phyloP scores from a whole-genome alignment of 2,329 filamentous ascomycete genomes.

The Ilyonectria destructans region DNA sequence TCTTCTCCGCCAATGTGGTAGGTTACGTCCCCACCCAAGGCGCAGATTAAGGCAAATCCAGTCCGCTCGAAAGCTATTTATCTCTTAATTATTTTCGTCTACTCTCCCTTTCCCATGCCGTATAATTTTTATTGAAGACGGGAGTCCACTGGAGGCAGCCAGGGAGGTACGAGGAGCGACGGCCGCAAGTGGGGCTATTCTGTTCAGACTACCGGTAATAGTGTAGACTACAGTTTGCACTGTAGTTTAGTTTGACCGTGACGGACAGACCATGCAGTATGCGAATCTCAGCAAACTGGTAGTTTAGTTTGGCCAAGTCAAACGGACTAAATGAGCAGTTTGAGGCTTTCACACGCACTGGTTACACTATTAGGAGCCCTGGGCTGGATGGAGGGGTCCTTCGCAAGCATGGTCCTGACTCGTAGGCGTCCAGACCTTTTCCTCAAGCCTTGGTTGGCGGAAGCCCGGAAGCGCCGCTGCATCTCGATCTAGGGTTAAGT shows the following conservation, averaged over 20 bases:
- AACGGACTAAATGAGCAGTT: neutral
- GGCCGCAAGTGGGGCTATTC: neutral
- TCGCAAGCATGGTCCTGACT: too few species aligned
- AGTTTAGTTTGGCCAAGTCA: neutral
- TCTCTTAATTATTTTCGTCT: constrained; percentile 1
- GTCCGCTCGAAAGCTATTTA: neutral
- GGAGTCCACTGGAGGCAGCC: neutral
- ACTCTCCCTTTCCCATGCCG: neutral
- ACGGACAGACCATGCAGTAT: too few species aligned
- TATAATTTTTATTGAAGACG: neutral
- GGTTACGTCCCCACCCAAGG: neutral
- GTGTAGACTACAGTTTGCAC: too few species aligned
- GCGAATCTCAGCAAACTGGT: neutral
- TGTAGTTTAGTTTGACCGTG: too few species aligned
- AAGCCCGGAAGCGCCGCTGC: too few species aligned
- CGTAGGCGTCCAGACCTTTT: too few species aligned
- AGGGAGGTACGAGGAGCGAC: neutral
- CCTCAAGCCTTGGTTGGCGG: too few species aligned
- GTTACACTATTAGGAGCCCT: constrained; percentile 1
- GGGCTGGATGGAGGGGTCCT: too few species aligned
- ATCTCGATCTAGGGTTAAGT: too few species aligned
- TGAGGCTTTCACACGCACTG: too few species aligned
- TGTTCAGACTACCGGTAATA: too few species aligned
- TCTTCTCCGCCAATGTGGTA: neutral
- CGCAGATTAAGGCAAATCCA: constrained; percentile 1